Conservation (phyloP, 148 eudicot species). For the Vaccinium myrtillus region DNA sequence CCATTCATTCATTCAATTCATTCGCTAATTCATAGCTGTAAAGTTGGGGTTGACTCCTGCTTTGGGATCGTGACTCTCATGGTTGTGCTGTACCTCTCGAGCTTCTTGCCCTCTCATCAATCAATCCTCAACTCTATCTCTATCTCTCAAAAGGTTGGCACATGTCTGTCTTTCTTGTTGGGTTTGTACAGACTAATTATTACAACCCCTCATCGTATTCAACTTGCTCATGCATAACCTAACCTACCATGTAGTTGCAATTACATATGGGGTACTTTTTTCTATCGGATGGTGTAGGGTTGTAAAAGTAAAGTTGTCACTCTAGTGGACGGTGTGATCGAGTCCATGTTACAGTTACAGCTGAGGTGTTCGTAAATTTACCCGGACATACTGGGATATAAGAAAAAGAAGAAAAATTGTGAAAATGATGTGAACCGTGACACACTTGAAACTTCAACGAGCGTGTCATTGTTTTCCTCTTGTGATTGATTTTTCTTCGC, state of each 20-base stretch:
- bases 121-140: slow-evolving; percentile 21
- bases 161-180: slow-evolving; percentile 13
- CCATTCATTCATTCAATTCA: slow-evolving; percentile 10
- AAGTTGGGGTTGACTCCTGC: slow-evolving; percentile 28
- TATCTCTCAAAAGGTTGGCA: slow-evolving; percentile 14
- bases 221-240: neutral
- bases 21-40: slow-evolving; percentile 16
- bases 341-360: too few species aligned
- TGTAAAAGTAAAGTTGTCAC: too few species aligned
- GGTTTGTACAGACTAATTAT: neutral
- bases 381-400: too few species aligned
- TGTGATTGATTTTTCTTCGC: neutral
- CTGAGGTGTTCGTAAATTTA: too few species aligned
- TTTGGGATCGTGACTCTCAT: slow-evolving; percentile 24
- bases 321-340: too few species aligned
- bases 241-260: too few species aligned
- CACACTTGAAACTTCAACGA: too few species aligned
- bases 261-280: too few species aligned
- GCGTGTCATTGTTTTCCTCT: neutral
- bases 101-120: slow-evolving; percentile 32
- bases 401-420: too few species aligned
- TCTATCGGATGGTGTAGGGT: too few species aligned
- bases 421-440: too few species aligned
- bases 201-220: neutral
- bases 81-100: slow-evolving; percentile 18